Evolutionary conservation across 225 moss, liverwort and hornwort species (phyloP).

Genomic region (Physcomitrellopsis africana): DNA sequence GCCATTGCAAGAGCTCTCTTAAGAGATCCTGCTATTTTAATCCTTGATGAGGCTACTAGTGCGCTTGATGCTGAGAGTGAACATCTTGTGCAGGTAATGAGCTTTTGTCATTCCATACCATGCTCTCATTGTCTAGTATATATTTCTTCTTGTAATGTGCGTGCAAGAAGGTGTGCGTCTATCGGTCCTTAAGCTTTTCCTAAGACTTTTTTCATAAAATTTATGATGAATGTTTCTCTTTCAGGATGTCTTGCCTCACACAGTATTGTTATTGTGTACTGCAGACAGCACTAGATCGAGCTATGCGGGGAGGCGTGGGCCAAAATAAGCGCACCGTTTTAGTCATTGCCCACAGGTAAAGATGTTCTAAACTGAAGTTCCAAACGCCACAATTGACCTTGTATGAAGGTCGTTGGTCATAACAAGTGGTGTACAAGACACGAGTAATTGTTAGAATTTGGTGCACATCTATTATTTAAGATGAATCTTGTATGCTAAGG

Average conservation of each 20-base stretch:
- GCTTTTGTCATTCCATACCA: background rate
- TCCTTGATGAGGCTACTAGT: slow-evolving; percentile 81
- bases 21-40: slow-evolving; percentile 67
- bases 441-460: background rate
- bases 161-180: background rate
- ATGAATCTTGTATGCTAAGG: background rate
- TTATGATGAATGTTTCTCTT: background rate
- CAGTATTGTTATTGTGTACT: background rate
- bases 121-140: background rate
- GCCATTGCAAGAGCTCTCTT: slow-evolving; percentile 76
- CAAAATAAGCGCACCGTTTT: slow-evolving; percentile 58
- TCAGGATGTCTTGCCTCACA: too few species aligned
- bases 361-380: background rate
- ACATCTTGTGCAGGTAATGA: slow-evolving; percentile 69
- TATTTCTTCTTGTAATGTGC: background rate
- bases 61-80: slow-evolving; percentile 88
- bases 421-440: background rate
- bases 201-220: too few species aligned
- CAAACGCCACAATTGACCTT: background rate
- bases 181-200: too few species aligned
- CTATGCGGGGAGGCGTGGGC: slow-evolving; percentile 62
- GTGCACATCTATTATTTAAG: background rate
- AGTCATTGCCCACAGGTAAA: slow-evolving; percentile 76
- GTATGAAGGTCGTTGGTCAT: background rate
- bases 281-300: slow-evolving; percentile 74